These are phyloP conservation scores for Pachysandra terminalis DNA, from an alignment of 164 flowering plant species.

Conservation along the genomic window DNA sequence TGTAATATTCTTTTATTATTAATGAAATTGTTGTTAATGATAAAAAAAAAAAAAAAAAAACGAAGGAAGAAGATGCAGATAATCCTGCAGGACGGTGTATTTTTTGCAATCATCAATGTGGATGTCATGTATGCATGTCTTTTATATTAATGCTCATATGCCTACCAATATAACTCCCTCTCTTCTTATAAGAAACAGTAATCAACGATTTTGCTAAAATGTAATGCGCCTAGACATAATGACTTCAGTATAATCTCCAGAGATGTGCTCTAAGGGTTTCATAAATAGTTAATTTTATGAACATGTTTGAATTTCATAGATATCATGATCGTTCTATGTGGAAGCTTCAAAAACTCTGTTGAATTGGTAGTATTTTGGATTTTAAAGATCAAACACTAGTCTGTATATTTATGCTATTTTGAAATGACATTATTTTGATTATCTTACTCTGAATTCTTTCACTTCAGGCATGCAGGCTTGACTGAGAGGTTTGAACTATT, in stretches of 20 bases:
- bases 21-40: too few relatives aligned
- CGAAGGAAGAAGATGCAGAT: too few relatives aligned
- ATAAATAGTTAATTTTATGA: background rate
- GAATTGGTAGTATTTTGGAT: background rate
- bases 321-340: background rate
- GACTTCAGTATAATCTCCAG: background rate
- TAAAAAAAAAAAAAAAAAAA: too few relatives aligned
- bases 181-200: background rate
- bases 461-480: slow-evolving; percentile 68
- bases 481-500: slow-evolving; percentile 97
- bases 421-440: background rate
- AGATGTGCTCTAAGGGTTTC: background rate
- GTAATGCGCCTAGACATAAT: background rate
- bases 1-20: too few relatives aligned
- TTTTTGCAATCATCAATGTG: too few relatives aligned
- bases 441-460: slow-evolving; percentile 2
- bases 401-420: background rate
- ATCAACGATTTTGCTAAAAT: too few relatives aligned
- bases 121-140: too few relatives aligned
- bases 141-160: background rate
- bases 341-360: background rate
- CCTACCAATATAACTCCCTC: background rate
- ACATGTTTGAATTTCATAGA: background rate
- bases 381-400: too few relatives aligned
- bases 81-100: too few relatives aligned